Evolutionary conservation across 305 asterid genomes (phyloP), one percentile per base, ranked within the genome.

Genomic region (Fraxinus nigra): DNA sequence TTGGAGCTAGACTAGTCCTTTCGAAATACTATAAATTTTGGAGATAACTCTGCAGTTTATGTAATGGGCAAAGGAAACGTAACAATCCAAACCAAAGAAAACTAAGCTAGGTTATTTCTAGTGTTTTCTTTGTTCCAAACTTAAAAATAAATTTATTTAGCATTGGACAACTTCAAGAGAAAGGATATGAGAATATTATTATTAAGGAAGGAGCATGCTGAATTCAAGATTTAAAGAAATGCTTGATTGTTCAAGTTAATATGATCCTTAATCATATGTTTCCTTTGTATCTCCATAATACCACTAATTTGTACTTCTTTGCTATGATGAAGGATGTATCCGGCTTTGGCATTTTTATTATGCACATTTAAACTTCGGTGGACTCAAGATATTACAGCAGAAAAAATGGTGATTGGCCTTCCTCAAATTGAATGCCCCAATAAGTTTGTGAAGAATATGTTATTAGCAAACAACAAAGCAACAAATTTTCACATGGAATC

Each of bases 161-260:
- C 63, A 37, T 32, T 24, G 72, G 80, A 16, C 80, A 75, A 16
- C 32, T 81, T 11, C 33, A 37, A 61, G 77, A 75, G 16, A 75
- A 81, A 9, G 69, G 69, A 7, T 59, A 74, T 22, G 56, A 26
- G 54, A 51, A 70, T 26, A 4, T 9, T 48, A 43, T 33, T 33
- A 3, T 80, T 28, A 48, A 80, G 43, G 7, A 30, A 10, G 43
- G 37, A 13, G 37, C 18, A 0, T 35, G 77, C 7, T 6, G 6
- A 38, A 13, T 79, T 37, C 5, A 13, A 2, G 82, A 67, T 67
- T 1, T 0, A 5, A 79, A 67, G 26, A 20, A 61, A 48, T 32
- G 48, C 20, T 6, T 30, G 18, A 33, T 46, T 46, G 16, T 32
- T 34, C 8, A 18, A 61, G 63, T 37, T 0, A 33, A 61, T 0